phyloP scores from a whole-genome alignment of 192 early-diverging fungal species.

The Entomortierella parvispora region DNA sequence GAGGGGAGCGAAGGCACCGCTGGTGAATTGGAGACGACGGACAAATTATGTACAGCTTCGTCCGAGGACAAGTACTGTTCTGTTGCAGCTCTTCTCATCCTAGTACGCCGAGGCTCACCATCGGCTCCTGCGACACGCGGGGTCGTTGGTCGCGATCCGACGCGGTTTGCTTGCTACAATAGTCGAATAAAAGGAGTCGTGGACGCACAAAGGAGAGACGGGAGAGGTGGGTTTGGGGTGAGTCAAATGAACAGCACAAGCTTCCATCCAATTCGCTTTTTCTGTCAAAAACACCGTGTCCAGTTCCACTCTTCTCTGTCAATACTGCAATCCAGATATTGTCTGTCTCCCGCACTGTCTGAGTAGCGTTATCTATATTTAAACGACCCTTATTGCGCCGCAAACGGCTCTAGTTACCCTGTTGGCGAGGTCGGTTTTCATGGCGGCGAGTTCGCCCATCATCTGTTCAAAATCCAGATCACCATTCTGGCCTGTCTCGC shows the following conservation, averaged over 20 bases:
- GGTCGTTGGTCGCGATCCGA: conserved; percentile 13
- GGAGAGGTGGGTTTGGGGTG: not conserved
- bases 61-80: conserved; percentile 9
- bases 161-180: conserved; percentile 43
- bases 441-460: conserved; percentile 49
- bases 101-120: conserved; percentile 33
- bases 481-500: conserved; percentile 20
- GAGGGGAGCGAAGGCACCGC: not conserved
- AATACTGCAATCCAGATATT: too few species aligned
- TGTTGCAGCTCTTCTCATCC: conserved; percentile 11
- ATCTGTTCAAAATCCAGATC: conserved; percentile 52
- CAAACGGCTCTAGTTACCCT: conserved; percentile 50
- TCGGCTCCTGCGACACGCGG: conserved; percentile 20
- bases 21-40: not conserved
- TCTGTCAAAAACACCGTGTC: too few species aligned
- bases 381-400: too few species aligned
- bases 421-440: conserved; percentile 52
- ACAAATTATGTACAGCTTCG: not conserved
- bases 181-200: not conserved
- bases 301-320: not conserved
- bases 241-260: not conserved
- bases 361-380: conserved; percentile 10
- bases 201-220: not conserved
- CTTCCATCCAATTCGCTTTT: not conserved
- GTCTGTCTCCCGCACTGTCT: not conserved